Evolutionary conservation across 116 monocot genomes (phyloP).

Genomic region (Dioscorea cayenensis): DNA sequence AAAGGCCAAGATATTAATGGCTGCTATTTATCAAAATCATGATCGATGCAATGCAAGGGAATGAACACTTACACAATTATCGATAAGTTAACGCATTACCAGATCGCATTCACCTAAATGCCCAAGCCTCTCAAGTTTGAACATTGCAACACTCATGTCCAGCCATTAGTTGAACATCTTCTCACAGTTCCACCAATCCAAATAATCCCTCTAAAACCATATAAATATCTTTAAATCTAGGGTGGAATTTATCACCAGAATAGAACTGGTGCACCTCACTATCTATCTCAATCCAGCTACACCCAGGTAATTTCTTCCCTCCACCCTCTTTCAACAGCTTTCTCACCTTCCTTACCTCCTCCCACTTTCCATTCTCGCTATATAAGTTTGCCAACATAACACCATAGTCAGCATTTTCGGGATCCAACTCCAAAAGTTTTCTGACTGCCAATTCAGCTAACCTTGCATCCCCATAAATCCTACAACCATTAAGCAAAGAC

Average conservation of each 20-base stretch:
- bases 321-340: conserved; percentile 57
- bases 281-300: conserved; percentile 78
- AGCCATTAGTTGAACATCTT: background rate
- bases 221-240: conserved; percentile 40
- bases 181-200: conserved; percentile 32
- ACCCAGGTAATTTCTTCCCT: conserved; percentile 81
- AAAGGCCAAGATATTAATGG: too few relatives aligned
- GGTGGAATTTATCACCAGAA: conserved; percentile 43
- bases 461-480: conserved; percentile 49
- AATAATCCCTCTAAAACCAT: conserved; percentile 27
- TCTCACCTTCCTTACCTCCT: conserved; percentile 67
- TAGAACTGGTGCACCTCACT: conserved; percentile 39
- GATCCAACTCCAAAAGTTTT: conserved; percentile 65
- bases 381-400: conserved; percentile 84
- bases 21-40: too few relatives aligned
- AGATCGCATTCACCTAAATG: too few relatives aligned
- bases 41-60: too few relatives aligned
- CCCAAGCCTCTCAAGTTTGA: too few relatives aligned
- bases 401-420: conserved; percentile 52
- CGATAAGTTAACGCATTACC: too few relatives aligned
- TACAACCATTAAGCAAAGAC: conserved; percentile 79
- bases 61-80: too few relatives aligned
- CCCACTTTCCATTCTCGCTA: conserved; percentile 74
- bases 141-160: too few relatives aligned
- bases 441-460: conserved; percentile 58